Percentiles rank a stretch among this genome's conserved stretches.
Evolutionary conservation across 345 rosid genomes (phyloP).

Genomic region (Cardamine resedifolia): DNA sequence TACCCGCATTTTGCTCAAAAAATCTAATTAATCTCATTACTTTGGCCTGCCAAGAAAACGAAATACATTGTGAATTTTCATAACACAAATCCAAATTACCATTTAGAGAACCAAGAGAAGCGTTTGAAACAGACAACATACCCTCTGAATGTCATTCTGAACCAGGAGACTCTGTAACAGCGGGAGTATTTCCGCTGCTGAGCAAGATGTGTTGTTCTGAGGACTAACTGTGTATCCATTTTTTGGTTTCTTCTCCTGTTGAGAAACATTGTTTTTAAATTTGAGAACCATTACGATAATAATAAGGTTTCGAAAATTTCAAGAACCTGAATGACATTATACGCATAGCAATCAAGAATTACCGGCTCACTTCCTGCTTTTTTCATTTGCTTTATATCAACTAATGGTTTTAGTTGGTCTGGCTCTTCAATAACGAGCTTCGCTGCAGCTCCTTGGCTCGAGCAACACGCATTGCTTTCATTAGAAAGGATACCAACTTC

Average conservation of each 20-base stretch:
- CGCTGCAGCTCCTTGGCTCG: conserved; percentile 11
- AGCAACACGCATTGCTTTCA: conserved; percentile 13
- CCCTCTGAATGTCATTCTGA: conserved; percentile 80
- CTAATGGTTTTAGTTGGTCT: neutral
- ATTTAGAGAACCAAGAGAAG: conserved; percentile 4
- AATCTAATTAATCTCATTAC: conserved; percentile 63
- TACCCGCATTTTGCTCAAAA: conserved; percentile 71
- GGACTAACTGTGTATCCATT: conserved; percentile 39
- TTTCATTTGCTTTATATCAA: neutral
- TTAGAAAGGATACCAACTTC: conserved; percentile 1
- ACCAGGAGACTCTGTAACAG: conserved; percentile 68
- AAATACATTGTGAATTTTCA: conserved; percentile 15
- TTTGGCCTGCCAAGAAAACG: conserved; percentile 63
- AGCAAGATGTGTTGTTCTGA: conserved; percentile 40
- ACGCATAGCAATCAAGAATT: neutral
- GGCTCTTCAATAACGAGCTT: conserved; percentile 9
- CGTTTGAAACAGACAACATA: conserved; percentile 28
- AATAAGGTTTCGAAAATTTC: neutral
- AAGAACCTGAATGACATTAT: neutral
- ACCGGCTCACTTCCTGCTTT: conserved; percentile 15
- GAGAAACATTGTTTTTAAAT: neutral
- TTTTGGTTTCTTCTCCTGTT: conserved; percentile 60
- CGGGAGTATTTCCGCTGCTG: conserved; percentile 51
- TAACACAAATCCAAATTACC: neutral
- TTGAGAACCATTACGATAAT: neutral